Conservation (phyloP, 495 filamentous ascomycete species). For the Podospora bellae-mahoneyi region DNA sequence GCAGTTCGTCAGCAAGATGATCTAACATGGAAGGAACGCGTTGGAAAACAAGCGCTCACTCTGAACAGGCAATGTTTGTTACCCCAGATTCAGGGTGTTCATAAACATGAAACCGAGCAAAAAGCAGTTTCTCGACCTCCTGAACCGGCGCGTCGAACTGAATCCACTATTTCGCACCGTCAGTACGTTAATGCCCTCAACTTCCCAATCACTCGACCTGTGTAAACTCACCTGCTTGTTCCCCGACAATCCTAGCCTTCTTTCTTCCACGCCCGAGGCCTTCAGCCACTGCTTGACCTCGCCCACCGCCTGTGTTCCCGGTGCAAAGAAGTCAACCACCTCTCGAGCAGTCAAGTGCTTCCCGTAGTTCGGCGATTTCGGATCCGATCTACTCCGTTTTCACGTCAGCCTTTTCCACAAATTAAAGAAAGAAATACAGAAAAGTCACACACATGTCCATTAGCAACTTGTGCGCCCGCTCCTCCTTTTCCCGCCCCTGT, state of each 20-base stretch:
- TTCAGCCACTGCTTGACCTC: conserved; percentile 50
- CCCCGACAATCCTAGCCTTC: conserved; percentile 22
- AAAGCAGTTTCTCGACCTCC: conserved; percentile 54
- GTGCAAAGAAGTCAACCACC: conserved; percentile 53
- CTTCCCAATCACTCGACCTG: conserved; percentile 6
- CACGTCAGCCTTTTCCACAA: background rate
- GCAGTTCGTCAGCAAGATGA: background rate
- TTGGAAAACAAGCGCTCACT: conserved; percentile 12
- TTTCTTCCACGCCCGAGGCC: conserved; percentile 45
- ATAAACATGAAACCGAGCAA: conserved; percentile 54
- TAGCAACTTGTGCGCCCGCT: conserved; percentile 30
- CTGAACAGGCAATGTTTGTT: conserved; percentile 32
- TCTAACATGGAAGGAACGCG: background rate
- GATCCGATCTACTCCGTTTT: conserved; percentile 63
- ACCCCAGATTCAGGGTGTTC: conserved; percentile 38
- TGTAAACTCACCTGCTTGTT: conserved; percentile 34
- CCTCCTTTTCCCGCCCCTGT: conserved; percentile 32
- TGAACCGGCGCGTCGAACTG: conserved; percentile 52
- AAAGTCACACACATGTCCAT: conserved; percentile 32
- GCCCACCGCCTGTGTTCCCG: conserved; percentile 40
- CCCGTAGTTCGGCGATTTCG: conserved; percentile 53
- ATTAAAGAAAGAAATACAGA: background rate
- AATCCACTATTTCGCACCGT: conserved; percentile 34
- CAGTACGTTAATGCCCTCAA: conserved; percentile 5
- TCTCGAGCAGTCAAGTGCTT: conserved; percentile 49